phyloP scores from a whole-genome alignment of 495 filamentous ascomycete genomes.

The Lasiosphaeriaceae sp. region DNA sequence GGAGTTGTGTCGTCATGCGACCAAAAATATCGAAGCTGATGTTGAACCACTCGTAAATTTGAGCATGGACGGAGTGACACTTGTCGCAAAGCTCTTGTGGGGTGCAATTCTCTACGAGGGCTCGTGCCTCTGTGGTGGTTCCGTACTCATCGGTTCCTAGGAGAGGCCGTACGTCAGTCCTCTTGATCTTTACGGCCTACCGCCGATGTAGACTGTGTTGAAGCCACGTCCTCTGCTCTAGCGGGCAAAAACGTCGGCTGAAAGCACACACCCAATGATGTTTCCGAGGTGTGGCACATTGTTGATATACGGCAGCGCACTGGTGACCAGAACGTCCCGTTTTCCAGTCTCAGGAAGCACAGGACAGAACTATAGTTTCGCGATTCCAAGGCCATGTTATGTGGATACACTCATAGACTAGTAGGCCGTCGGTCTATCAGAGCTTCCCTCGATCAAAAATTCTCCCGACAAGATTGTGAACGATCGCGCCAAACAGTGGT shows the following conservation, averaged over 20 bases:
- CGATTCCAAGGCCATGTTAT: too few species aligned
- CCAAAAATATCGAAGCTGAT: slow-evolving; percentile 84
- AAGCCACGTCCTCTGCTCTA: slow-evolving; percentile 34
- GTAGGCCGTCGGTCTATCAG: too few species aligned
- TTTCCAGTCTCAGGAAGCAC: slow-evolving; percentile 41
- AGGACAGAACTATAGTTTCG: too few species aligned
- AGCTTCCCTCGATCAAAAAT: too few species aligned
- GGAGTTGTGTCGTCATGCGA: slow-evolving; percentile 72
- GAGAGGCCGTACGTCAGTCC: background rate
- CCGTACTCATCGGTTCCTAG: slow-evolving; percentile 47
- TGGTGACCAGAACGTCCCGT: slow-evolving; percentile 51
- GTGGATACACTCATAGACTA: too few species aligned
- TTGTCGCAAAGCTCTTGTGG: slow-evolving; percentile 71
- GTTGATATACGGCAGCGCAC: slow-evolving; percentile 79
- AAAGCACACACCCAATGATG: slow-evolving; percentile 65
- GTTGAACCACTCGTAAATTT: slow-evolving; percentile 73
- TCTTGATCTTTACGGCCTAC: slow-evolving; percentile 14
- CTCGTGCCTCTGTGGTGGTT: slow-evolving; percentile 70
- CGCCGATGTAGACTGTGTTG: slow-evolving; percentile 51
- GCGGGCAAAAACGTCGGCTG: slow-evolving; percentile 61
- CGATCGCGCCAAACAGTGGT: too few species aligned
- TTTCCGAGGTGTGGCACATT: slow-evolving; percentile 92
- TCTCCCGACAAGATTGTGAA: too few species aligned
- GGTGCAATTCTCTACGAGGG: slow-evolving; percentile 54
- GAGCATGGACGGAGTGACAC: slow-evolving; percentile 71